Conservation (phyloP, 331 rosid species). For the Acacia pycnantha region DNA sequence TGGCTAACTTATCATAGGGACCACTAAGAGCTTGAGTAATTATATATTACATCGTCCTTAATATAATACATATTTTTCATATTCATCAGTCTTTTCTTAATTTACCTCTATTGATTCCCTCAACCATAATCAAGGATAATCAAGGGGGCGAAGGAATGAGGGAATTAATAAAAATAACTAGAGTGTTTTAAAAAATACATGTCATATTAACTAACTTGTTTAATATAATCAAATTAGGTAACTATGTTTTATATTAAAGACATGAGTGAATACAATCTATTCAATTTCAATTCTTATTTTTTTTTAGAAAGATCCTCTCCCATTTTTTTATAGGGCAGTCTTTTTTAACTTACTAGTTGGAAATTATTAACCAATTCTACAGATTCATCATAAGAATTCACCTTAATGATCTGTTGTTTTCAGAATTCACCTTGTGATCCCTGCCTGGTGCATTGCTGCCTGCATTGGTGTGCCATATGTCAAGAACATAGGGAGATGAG, state of each 20-base stretch:
- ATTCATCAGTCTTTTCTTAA: too few species aligned
- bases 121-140: too few species aligned
- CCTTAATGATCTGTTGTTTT: neutral
- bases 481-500: slow-evolving; percentile 80
- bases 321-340: neutral
- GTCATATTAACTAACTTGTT: too few species aligned
- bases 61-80: too few species aligned
- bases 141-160: too few species aligned
- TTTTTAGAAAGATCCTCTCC: neutral
- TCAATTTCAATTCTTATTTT: neutral
- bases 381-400: neutral
- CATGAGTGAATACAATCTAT: neutral
- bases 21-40: neutral
- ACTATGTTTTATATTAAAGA: too few species aligned
- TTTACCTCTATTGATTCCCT: too few species aligned
- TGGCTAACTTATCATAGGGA: neutral
- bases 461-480: slow-evolving; percentile 84
- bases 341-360: neutral
- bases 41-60: too few species aligned
- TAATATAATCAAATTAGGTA: too few species aligned
- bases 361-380: neutral
- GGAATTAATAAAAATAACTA: too few species aligned
- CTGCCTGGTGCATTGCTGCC: slow-evolving; percentile 73
- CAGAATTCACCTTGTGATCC: slow-evolving; percentile 86
- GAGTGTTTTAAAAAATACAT: too few species aligned